Base-by-base conservation (phyloP, 176 grass and related monocot species). In the Avena sativa region DNA sequence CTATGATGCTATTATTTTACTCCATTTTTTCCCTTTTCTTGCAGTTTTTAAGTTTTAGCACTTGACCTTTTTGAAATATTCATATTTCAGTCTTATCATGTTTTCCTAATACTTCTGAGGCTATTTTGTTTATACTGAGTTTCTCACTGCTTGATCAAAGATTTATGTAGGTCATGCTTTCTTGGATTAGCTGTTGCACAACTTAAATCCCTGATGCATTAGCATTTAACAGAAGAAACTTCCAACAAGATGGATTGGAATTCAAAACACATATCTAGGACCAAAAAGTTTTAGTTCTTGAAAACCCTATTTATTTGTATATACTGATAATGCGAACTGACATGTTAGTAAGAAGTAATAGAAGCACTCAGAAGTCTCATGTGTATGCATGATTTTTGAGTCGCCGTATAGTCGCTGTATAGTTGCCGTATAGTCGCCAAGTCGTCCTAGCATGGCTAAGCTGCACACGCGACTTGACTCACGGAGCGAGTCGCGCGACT, bases 321-420 rank as follows among this genome's bases (percentile, higher is more conserved):
- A 71, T 69, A 76, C 72, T 80, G 5, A 20, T 12, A 78, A 62
- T 49, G 61, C 15, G 76, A 81, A 19, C 59, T 71, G 51, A 86
- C 15, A 8, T 78, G 15, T 52, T 71, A 78, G n/a, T 47, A 80
- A 30, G 7, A 78, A 86, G 67, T 77, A 75, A 76, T 26, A 71
- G 3, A 72, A 76, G 77, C 51, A 28, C 44, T 79, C 56, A 9
- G 63, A 71, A 23, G 20, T 9, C 16, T 26, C 9, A 66, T 63
- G 16, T 62, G 69, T 25, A 81, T 28, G 28, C 28, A 28, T 28
- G 28, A 28, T 28, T 28, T 28, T 28, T 28, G 28, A 28, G 28
- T 28, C 28, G 28, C 28, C 28, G 28, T 28, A 28, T 28, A 28
- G 28, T 28, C 28, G 1, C 28, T 28, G 28, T 28, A 28, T 28